phyloP scores from a whole-genome alignment of 768 basidiomycete species.

The Naganishia vishniacii region DNA sequence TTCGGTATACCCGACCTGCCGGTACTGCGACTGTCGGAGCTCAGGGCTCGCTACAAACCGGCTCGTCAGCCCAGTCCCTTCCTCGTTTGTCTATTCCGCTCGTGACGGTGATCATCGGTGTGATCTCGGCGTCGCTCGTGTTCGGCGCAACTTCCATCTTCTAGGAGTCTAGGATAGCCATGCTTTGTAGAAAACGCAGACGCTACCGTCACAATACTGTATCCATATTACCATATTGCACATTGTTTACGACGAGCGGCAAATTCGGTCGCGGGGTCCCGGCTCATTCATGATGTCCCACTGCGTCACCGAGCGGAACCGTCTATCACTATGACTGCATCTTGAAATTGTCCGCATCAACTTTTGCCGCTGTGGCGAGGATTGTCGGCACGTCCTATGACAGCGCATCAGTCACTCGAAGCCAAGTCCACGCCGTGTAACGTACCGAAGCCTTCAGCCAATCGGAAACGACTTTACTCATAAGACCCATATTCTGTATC shows the following conservation, averaged over 20 bases:
- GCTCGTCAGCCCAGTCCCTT: background rate
- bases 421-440: no score
- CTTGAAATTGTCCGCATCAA: background rate
- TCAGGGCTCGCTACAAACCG: slow-evolving; percentile 1
- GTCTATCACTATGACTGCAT: no score
- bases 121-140: slow-evolving; percentile 4
- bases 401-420: background rate
- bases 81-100: background rate
- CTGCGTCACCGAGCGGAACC: no score
- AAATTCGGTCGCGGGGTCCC: no score
- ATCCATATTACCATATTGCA: no score
- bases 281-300: background rate
- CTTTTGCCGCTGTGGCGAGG: background rate
- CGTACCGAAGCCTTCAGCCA: slow-evolving; percentile 12
- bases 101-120: background rate
- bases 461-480: background rate
- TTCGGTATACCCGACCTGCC: slow-evolving; percentile 23
- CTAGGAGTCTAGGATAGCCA: background rate
- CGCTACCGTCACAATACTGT: background rate
- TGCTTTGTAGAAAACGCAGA: background rate
- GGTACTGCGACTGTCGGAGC: slow-evolving; percentile 5
- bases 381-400: slow-evolving; percentile 15
- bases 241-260: no score
- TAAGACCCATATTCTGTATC: slow-evolving; percentile 3
- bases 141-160: background rate